Conservation (phyloP, 306 rosid species). For the Vachellia pachyceras region DNA sequence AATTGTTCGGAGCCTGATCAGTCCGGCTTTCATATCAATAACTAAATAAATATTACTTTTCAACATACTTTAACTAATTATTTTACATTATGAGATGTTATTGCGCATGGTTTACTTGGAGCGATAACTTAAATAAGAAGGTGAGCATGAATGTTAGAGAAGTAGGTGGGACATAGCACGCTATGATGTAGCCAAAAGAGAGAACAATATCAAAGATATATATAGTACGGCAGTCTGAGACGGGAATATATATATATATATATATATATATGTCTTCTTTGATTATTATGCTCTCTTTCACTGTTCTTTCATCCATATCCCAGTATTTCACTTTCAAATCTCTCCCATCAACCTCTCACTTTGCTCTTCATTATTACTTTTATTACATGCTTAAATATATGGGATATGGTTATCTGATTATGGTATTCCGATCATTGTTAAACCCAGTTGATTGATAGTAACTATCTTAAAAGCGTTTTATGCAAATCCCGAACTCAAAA, state of each 20-base stretch:
- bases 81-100: no score
- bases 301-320: slow-evolving; percentile 12
- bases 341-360: not conserved
- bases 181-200: slow-evolving; percentile 36
- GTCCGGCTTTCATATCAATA: no score
- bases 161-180: slow-evolving; percentile 19
- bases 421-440: no score
- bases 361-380: not conserved
- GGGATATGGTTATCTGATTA: no score
- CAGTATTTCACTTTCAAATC: slow-evolving; percentile 14
- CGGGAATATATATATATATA: slow-evolving; percentile 15
- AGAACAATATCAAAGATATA: slow-evolving; percentile 36
- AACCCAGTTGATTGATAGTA: no score
- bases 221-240: not conserved
- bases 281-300: not conserved
- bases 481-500: no score
- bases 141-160: slow-evolving; percentile 12
- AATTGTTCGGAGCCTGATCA: no score
- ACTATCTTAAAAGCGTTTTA: no score
- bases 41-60: no score
- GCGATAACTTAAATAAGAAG: not conserved
- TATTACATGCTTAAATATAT: not conserved
- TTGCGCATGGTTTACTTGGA: no score
- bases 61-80: not conserved
- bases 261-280: not conserved